Evolutionary conservation across 208 protist species (phyloP).

Genomic region (Trypanosoma brucei): DNA sequence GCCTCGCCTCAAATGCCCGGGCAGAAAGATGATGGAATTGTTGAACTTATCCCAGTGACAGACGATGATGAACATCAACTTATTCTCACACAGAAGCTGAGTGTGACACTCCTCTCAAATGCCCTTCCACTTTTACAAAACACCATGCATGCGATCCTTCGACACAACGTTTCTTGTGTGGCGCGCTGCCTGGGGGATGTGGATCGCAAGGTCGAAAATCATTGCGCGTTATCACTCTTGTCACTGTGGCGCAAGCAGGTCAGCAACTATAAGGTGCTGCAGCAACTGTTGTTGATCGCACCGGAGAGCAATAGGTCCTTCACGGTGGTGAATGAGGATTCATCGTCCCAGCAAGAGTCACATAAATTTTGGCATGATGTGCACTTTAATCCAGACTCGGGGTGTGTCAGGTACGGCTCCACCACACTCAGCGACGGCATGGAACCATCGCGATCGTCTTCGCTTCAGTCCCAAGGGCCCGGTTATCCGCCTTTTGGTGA

Average conservation of each 20-base stretch:
- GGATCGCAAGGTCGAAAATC: conserved; percentile 8
- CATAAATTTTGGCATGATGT: too few relatives aligned
- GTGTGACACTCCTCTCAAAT: conserved; percentile 21
- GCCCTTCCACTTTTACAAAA: conserved; percentile 23
- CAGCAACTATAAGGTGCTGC: conserved; percentile 24
- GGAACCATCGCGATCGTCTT: not conserved
- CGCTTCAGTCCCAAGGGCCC: not conserved
- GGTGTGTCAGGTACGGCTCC: not conserved
- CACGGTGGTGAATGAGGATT: not conserved
- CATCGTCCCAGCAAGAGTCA: not conserved
- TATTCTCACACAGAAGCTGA: conserved; percentile 28
- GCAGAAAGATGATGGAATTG: conserved; percentile 3
- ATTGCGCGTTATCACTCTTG: conserved; percentile 24
- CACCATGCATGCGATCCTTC: conserved; percentile 25
- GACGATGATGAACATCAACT: conserved; percentile 26
- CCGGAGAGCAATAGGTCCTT: not conserved
- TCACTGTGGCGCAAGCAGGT: conserved; percentile 37
- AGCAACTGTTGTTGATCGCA: conserved; percentile 18
- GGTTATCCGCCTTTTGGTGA: conserved; percentile 1
- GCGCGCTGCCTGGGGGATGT: conserved; percentile 18
- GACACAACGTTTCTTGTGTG: conserved; percentile 28
- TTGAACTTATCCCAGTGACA: conserved; percentile 12
- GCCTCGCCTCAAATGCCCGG: not conserved
- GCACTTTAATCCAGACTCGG: not conserved
- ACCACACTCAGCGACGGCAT: not conserved